phyloP scores from a whole-genome alignment of 305 asterid genomes.

The Salvia sclarea region DNA sequence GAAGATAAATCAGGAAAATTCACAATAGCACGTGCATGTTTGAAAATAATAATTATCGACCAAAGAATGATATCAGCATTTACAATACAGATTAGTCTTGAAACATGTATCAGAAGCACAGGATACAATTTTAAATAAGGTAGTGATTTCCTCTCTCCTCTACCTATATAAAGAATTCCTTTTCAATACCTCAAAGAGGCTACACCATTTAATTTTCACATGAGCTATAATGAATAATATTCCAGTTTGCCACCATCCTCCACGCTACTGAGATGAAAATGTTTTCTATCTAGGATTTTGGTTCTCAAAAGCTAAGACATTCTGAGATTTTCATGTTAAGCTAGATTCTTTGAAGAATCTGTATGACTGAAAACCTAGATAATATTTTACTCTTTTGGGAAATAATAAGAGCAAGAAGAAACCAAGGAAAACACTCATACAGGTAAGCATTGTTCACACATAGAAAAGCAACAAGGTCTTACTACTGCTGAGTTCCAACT shows the following conservation, averaged over 20 bases:
- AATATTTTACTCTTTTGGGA: not conserved
- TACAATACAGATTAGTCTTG: constrained; percentile 2
- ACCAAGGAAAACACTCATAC: not conserved
- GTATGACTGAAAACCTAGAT: not conserved
- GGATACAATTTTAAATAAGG: constrained; percentile 16
- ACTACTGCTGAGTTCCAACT: not conserved
- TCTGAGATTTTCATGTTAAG: constrained; percentile 9
- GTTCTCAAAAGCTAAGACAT: constrained; percentile 8
- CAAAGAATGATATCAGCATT: not conserved
- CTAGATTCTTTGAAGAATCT: not conserved
- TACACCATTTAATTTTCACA: not conserved
- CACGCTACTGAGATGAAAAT: not conserved
- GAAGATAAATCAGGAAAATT: not conserved
- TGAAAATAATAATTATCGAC: not conserved
- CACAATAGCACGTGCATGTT: not conserved
- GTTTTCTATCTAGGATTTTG: constrained; percentile 9
- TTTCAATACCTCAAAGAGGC: not conserved
- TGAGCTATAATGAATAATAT: not conserved
- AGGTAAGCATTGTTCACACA: not conserved
- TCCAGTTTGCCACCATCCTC: constrained; percentile 7
- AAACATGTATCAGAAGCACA: not conserved
- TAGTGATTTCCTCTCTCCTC: not conserved
- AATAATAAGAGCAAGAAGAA: not conserved
- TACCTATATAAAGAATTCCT: not conserved
- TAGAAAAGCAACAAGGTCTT: not conserved